Evolutionary conservation across 2,329 filamentous ascomycete species (phyloP).

Genomic region (Xenoacremonium recifei): DNA sequence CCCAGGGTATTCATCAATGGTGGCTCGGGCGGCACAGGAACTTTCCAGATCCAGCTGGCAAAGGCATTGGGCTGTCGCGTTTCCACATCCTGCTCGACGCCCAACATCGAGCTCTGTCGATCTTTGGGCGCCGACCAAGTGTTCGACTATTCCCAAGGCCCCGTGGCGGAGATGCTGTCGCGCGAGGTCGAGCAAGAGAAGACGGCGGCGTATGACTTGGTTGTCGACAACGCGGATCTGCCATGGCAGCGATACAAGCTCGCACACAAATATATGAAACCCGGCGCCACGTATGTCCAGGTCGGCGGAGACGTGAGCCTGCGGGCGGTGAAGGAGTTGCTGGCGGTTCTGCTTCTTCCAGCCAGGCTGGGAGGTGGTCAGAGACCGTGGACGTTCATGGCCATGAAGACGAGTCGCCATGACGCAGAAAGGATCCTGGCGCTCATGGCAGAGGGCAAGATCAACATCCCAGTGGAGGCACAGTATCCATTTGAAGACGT

Average conservation of each 20-base stretch:
- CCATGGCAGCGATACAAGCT: not conserved
- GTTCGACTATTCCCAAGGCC: not conserved
- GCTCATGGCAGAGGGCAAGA: not conserved
- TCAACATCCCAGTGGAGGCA: not conserved
- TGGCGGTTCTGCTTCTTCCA: not conserved
- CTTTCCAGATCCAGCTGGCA: slow-evolving; percentile 1
- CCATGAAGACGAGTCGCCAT: not conserved
- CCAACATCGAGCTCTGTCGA: not conserved
- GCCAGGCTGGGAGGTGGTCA: not conserved
- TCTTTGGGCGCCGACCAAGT: not conserved
- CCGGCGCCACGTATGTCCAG: not conserved
- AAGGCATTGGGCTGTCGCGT: not conserved
- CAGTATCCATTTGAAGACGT: not conserved
- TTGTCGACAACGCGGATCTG: not conserved
- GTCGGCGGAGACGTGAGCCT: not conserved
- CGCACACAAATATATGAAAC: not conserved
- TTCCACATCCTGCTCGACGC: not conserved
- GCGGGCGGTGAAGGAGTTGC: not conserved
- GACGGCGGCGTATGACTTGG: not conserved
- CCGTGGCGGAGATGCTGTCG: not conserved
- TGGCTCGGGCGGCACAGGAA: not conserved
- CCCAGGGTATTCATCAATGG: slow-evolving; percentile 1
- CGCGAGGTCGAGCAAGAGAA: not conserved
- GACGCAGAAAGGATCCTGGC: not conserved
- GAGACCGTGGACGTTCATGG: not conserved